phyloP scores from a whole-genome alignment of 2,329 filamentous ascomycete species.

The Thielaviopsis euricoi region DNA sequence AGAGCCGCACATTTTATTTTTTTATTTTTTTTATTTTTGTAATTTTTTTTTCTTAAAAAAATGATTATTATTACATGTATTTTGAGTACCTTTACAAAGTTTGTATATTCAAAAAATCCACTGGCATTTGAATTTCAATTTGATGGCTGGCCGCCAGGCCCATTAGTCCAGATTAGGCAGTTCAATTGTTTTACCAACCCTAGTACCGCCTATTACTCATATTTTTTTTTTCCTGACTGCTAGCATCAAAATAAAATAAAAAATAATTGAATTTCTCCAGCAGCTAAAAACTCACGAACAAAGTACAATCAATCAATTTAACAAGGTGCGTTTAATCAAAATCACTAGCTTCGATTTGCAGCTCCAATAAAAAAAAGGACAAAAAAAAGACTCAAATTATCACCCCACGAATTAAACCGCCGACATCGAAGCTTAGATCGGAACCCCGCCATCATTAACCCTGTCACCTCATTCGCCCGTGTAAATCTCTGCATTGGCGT shows the following conservation, averaged over 20 bases:
- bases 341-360: too few relatives aligned
- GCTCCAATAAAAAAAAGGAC: too few relatives aligned
- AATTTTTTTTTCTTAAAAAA: neutral
- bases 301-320: too few relatives aligned
- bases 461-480: neutral
- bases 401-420: neutral
- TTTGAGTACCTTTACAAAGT: neutral
- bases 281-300: too few relatives aligned
- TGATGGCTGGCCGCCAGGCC: too few relatives aligned
- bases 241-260: too few relatives aligned
- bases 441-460: slow-evolving; percentile 3
- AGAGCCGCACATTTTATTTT: neutral
- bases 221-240: too few relatives aligned
- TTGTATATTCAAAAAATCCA: too few relatives aligned
- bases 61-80: neutral
- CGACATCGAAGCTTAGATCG: neutral
- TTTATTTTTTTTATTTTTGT: neutral
- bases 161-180: neutral
- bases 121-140: neutral
- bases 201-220: neutral
- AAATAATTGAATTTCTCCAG: too few relatives aligned
- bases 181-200: neutral
- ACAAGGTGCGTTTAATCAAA: too few relatives aligned
- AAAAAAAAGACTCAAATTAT: neutral
- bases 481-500: slow-evolving; percentile 1